A percentile compares a stretch with the other conserved stretches of the same genome.
Conservation (phyloP, 2,329 filamentous ascomycete species). For the Diatrype stigma region DNA sequence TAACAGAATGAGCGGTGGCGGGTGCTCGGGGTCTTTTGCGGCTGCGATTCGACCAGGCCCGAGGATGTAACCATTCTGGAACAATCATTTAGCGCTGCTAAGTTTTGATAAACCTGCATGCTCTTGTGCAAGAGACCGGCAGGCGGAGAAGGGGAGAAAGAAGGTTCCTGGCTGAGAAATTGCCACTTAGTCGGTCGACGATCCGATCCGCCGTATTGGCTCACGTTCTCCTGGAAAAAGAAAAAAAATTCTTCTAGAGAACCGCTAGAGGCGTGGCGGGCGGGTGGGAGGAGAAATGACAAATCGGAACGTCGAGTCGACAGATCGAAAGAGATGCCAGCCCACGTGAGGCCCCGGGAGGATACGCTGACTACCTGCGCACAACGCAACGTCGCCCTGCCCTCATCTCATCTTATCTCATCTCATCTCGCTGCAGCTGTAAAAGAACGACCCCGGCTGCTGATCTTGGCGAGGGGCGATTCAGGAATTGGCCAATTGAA, state of each 20-base stretch:
- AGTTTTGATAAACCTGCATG: too few species aligned
- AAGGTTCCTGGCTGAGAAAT: neutral
- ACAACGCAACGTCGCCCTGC: too few species aligned
- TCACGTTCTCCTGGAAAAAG: neutral
- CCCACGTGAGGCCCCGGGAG: too few species aligned
- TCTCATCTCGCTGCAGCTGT: too few species aligned
- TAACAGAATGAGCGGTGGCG: neutral
- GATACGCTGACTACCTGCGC: too few species aligned
- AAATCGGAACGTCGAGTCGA: neutral
- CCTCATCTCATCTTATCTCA: too few species aligned
- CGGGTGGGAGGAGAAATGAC: neutral
- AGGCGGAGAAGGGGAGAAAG: neutral
- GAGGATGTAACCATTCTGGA: neutral
- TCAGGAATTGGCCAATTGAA: too few species aligned
- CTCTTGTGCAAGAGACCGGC: neutral
- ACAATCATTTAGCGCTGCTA: neutral
- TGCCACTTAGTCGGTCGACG: neutral
- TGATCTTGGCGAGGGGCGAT: too few species aligned
- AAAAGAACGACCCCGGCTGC: too few species aligned
- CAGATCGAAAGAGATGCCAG: too few species aligned
- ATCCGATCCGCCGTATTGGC: neutral
- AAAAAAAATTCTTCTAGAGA: too few species aligned
- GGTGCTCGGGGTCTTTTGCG: neutral
- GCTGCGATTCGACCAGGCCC: neutral
- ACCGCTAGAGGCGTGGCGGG: too few species aligned